Percentiles rank a stretch among this genome's conserved stretches.
These are phyloP conservation scores for Sporormia fimetaria DNA, from an alignment of 495 filamentous ascomycete genomes.

Conservation along the genomic window DNA sequence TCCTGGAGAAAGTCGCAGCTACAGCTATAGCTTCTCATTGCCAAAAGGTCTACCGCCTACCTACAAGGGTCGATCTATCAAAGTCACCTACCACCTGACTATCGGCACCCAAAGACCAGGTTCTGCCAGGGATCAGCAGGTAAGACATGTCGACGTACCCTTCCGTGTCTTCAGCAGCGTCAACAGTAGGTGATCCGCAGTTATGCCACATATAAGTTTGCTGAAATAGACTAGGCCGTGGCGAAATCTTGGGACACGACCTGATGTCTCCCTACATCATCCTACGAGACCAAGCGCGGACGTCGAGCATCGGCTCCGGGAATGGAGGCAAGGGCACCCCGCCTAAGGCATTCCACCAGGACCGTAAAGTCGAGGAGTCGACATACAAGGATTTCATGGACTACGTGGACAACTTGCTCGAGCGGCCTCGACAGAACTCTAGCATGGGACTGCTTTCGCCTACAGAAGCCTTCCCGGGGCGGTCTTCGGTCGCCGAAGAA, in stretches of 20 bases:
- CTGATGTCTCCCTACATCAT: conserved; percentile 89
- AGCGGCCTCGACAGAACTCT: conserved; percentile 44
- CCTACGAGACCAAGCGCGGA: conserved; percentile 71
- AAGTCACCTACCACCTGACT: conserved; percentile 80
- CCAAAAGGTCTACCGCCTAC: conserved; percentile 80
- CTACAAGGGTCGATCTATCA: conserved; percentile 86
- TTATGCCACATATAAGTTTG: background rate
- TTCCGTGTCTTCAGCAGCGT: conserved; percentile 91
- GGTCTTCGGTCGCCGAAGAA: conserved; percentile 45
- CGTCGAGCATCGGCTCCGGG: conserved; percentile 36
- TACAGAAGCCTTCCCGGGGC: conserved; percentile 39
- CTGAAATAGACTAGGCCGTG: conserved; percentile 42
- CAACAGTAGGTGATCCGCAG: conserved; percentile 43
- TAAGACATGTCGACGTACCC: conserved; percentile 84
- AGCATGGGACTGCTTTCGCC: conserved; percentile 57
- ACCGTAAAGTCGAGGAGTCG: conserved; percentile 13
- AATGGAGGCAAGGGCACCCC: conserved; percentile 16
- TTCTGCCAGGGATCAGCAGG: conserved; percentile 61
- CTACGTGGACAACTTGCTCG: conserved; percentile 73
- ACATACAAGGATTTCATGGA: conserved; percentile 53
- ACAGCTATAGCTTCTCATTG: conserved; percentile 72
- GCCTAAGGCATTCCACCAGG: conserved; percentile 34
- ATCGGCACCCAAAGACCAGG: conserved; percentile 87
- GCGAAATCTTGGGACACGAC: conserved; percentile 68
- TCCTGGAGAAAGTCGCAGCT: conserved; percentile 82